Conservation (phyloP, 2,329 filamentous ascomycete species). For the Nothomitra cinnamomea region DNA sequence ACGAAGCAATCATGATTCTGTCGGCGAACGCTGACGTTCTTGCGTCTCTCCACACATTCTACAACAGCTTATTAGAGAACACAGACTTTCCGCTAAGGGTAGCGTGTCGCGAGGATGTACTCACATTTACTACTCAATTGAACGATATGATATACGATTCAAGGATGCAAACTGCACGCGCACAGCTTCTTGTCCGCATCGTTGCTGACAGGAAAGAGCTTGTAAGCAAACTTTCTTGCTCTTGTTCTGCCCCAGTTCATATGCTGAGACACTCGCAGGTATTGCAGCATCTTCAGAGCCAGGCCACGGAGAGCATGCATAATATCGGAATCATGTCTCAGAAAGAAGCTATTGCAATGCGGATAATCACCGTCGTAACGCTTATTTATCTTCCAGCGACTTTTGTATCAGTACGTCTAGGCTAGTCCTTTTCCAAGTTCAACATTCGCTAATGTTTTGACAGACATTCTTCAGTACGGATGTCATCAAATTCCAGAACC, state of each 20-base stretch:
- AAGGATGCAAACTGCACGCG: constrained; percentile 21
- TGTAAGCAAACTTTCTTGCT: constrained; percentile 10
- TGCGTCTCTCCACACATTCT: constrained; percentile 16
- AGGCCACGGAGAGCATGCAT: constrained; percentile 18
- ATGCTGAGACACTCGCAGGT: constrained; percentile 13
- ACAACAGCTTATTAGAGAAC: constrained; percentile 13
- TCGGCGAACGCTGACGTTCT: constrained; percentile 24
- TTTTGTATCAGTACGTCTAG: constrained; percentile 19
- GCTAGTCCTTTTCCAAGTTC: neutral
- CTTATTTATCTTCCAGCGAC: constrained; percentile 21
- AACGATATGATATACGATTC: constrained; percentile 21
- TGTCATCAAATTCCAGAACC: constrained; percentile 21
- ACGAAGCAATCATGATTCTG: constrained; percentile 21
- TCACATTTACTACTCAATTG: constrained; percentile 16
- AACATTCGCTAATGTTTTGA: neutral
- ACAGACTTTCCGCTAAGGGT: constrained; percentile 13
- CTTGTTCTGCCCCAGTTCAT: neutral
- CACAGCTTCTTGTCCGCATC: constrained; percentile 19
- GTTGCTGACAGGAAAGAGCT: constrained; percentile 22
- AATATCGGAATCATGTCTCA: constrained; percentile 16
- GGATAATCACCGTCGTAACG: constrained; percentile 21
- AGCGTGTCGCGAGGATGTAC: constrained; percentile 14
- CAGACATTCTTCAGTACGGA: constrained; percentile 26
- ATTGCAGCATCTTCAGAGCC: constrained; percentile 19
- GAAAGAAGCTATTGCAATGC: constrained; percentile 19